phyloP scores from a whole-genome alignment of 352 stramenopile species.

The Phytopythium helicoides region DNA sequence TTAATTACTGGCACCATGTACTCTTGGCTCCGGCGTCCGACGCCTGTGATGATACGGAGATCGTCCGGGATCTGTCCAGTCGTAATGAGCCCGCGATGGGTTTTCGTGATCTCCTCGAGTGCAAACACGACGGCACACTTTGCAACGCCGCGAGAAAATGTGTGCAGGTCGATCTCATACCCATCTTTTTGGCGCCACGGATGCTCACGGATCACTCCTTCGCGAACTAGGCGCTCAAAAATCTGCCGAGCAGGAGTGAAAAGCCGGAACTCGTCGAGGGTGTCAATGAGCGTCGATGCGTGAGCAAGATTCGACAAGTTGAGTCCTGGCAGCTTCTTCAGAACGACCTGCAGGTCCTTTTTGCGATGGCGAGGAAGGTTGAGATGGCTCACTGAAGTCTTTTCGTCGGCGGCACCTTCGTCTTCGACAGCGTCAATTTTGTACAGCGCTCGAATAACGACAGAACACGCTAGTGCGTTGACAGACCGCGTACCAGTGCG shows the following conservation, averaged over 20 bases:
- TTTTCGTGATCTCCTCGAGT: conserved; percentile 41
- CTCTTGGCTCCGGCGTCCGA: conserved; percentile 55
- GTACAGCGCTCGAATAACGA: conserved; percentile 49
- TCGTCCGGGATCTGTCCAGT: conserved; percentile 27
- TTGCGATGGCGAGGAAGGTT: conserved; percentile 19
- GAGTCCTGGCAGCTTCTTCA: conserved; percentile 39
- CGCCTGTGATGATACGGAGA: conserved; percentile 71
- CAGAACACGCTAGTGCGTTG: conserved; percentile 49
- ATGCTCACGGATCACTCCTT: conserved; percentile 36
- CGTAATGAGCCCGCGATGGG: conserved; percentile 22
- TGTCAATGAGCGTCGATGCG: conserved; percentile 56
- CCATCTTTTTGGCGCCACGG: conserved; percentile 52
- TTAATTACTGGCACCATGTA: conserved; percentile 61
- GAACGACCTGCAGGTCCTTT: conserved; percentile 41
- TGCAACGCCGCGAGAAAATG: conserved; percentile 55
- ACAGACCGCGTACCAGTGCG: conserved; percentile 22
- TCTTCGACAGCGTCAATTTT: conserved; percentile 15
- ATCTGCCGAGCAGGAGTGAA: conserved; percentile 40
- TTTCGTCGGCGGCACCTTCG: not conserved
- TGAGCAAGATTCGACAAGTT: conserved; percentile 44
- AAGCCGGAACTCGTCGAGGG: conserved; percentile 46
- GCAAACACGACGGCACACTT: conserved; percentile 71
- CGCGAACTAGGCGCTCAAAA: conserved; percentile 50
- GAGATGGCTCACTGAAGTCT: not conserved
- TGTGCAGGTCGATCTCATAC: conserved; percentile 72